Percentiles rank a stretch among this genome's conserved stretches.
Evolutionary conservation across 108 stramenopile genomes (phyloP).

Genomic region (Skeletonema tropicum): DNA sequence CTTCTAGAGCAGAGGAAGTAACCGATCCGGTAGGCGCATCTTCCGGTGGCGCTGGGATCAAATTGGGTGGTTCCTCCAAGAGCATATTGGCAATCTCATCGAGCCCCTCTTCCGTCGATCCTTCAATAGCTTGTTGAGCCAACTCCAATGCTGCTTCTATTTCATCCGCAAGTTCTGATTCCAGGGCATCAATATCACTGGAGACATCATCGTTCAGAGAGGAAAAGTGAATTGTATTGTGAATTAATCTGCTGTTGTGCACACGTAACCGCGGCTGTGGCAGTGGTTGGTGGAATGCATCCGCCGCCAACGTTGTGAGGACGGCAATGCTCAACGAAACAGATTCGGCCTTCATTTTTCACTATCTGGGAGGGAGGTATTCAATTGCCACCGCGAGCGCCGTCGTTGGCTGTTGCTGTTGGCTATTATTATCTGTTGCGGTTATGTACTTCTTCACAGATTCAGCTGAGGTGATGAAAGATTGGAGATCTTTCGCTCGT

Average conservation of each 20-base stretch:
- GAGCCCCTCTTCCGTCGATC: constrained; percentile 10
- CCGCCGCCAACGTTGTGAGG: not conserved
- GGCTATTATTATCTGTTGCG: too few relatives aligned
- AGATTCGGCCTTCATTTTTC: not conserved
- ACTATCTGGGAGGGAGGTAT: too few relatives aligned
- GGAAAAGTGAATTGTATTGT: not conserved
- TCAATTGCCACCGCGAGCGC: too few relatives aligned
- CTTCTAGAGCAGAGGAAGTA: constrained; percentile 5
- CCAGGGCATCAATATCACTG: constrained; percentile 9
- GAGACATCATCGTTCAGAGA: constrained; percentile 1
- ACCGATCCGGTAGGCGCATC: not conserved
- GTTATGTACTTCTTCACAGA: too few relatives aligned
- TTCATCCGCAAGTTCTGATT: constrained; percentile 27
- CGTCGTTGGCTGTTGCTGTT: too few relatives aligned
- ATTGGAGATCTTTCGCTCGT: too few relatives aligned
- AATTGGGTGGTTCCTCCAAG: not conserved
- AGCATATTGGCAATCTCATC: constrained; percentile 16
- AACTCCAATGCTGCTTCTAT: constrained; percentile 33
- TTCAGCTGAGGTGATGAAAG: too few relatives aligned
- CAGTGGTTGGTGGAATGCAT: not conserved
- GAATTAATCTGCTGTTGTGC: not conserved
- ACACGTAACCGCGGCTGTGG: not conserved
- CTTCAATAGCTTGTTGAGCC: constrained; percentile 21
- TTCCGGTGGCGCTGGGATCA: not conserved
- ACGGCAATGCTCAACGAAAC: not conserved